Percentiles rank a stretch among this genome's conserved stretches.
Evolutionary conservation across 345 rosid genomes (phyloP).

Genomic region (Bruguiera parviflora): DNA sequence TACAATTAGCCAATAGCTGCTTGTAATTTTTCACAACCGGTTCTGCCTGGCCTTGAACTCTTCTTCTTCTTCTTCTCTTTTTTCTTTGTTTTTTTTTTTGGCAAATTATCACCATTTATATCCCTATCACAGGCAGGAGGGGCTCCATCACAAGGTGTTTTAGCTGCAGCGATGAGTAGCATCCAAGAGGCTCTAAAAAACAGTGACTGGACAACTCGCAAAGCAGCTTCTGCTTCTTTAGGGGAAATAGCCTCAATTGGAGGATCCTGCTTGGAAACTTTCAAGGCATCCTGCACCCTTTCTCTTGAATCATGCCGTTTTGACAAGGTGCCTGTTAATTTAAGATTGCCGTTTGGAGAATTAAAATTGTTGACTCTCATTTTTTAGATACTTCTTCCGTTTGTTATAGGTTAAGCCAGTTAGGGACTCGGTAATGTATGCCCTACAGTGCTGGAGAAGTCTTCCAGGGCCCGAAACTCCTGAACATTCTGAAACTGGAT

Average conservation of each 20-base stretch:
- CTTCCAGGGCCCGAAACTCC: conserved; percentile 59
- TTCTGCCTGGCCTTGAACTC: neutral
- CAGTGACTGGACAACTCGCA: conserved; percentile 87
- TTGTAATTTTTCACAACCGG: no score
- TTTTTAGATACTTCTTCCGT: conserved; percentile 13
- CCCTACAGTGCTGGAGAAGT: conserved; percentile 78
- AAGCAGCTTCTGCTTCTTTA: conserved; percentile 81
- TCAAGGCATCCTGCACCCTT: conserved; percentile 62
- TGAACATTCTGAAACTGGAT: conserved; percentile 75
- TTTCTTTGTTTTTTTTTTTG: neutral
- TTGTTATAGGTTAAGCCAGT: conserved; percentile 85
- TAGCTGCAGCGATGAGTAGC: conserved; percentile 63
- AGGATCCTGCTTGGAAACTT: conserved; percentile 57
- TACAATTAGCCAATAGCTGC: no score
- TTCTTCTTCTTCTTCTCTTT: neutral
- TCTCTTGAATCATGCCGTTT: conserved; percentile 91
- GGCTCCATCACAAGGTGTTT: conserved; percentile 52
- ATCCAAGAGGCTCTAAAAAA: conserved; percentile 74
- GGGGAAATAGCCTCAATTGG: conserved; percentile 71
- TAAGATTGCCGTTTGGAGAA: neutral
- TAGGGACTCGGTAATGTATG: conserved; percentile 69
- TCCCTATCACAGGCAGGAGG: conserved; percentile 76
- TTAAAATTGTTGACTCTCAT: neutral
- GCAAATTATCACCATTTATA: neutral
- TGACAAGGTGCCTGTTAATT: conserved; percentile 61